A percentile compares a stretch with the other conserved stretches of the same genome.
phyloP scores from a whole-genome alignment of 768 basidiomycete genomes.

The Epithele typhae region DNA sequence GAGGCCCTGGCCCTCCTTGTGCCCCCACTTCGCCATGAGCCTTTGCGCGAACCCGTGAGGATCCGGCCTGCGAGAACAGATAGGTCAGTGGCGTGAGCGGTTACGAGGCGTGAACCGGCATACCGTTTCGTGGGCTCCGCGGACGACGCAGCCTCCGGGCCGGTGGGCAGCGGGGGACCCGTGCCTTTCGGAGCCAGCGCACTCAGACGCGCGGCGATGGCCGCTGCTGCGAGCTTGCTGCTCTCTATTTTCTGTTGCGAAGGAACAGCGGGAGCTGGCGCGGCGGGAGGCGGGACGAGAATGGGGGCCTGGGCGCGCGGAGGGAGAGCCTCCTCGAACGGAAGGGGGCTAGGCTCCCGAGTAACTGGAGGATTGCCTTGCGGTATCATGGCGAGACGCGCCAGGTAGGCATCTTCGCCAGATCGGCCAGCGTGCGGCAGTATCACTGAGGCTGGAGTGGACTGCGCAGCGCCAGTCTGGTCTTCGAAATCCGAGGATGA shows the following conservation, averaged over 20 bases:
- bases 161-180: constrained; percentile 20
- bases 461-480: background rate
- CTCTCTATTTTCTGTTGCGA: constrained; percentile 58
- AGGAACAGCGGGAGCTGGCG: constrained; percentile 31
- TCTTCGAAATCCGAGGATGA: constrained; percentile 2
- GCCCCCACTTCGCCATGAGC: constrained; percentile 95
- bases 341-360: constrained; percentile 17
- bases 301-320: constrained; percentile 61
- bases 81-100: too few relatives aligned
- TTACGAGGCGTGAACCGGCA: too few relatives aligned
- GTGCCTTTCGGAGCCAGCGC: constrained; percentile 40
- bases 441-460: constrained; percentile 3
- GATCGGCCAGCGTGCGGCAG: constrained; percentile 31
- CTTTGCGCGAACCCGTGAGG: constrained; percentile 77
- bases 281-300: too few relatives aligned
- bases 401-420: constrained; percentile 68
- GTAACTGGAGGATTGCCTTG: constrained; percentile 3
- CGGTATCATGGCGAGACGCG: constrained; percentile 54
- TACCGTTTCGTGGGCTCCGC: constrained; percentile 20
- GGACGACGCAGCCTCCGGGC: constrained; percentile 27
- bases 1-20: constrained; percentile 90
- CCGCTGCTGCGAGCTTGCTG: constrained; percentile 65
- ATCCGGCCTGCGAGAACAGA: constrained; percentile 39
- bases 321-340: constrained; percentile 38
- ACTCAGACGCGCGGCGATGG: constrained; percentile 71